phyloP scores from a whole-genome alignment of 495 filamentous ascomycete species.

The Schizothecium vesticola region DNA sequence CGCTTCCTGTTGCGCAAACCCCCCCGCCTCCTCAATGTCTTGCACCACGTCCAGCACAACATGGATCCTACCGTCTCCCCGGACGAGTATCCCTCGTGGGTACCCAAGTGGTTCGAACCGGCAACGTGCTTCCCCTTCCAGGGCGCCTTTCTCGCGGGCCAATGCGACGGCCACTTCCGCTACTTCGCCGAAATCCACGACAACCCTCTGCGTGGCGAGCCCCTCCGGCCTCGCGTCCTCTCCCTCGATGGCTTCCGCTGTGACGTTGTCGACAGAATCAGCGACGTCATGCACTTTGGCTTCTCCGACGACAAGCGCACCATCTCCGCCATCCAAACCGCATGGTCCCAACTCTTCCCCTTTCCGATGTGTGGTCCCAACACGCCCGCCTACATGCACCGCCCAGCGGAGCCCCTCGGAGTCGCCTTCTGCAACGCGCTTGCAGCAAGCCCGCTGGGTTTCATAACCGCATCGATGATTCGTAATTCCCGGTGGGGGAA shows the following conservation, averaged over 20 bases:
- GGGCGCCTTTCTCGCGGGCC: not conserved
- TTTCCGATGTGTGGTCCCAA: not conserved
- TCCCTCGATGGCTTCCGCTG: not conserved
- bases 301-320: not conserved
- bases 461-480: not conserved
- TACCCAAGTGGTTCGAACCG: conserved; percentile 3
- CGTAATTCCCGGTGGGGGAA: conserved; percentile 2
- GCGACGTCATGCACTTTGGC: not conserved
- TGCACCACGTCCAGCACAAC: conserved; percentile 7
- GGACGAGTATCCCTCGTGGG: not conserved
- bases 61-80: not conserved
- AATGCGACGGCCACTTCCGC: conserved; percentile 3
- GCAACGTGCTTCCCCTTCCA: not conserved
- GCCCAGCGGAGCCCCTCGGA: not conserved
- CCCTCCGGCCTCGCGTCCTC: not conserved
- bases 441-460: not conserved
- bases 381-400: not conserved
- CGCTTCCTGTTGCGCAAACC: not conserved
- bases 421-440: not conserved
- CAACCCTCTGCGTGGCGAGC: not conserved
- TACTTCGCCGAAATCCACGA: conserved; percentile 2
- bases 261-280: not conserved
- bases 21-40: not conserved
- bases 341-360: not conserved
- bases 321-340: not conserved